Conservation (phyloP, 108 stramenopile genomes). For the Conticribra guillardii region DNA sequence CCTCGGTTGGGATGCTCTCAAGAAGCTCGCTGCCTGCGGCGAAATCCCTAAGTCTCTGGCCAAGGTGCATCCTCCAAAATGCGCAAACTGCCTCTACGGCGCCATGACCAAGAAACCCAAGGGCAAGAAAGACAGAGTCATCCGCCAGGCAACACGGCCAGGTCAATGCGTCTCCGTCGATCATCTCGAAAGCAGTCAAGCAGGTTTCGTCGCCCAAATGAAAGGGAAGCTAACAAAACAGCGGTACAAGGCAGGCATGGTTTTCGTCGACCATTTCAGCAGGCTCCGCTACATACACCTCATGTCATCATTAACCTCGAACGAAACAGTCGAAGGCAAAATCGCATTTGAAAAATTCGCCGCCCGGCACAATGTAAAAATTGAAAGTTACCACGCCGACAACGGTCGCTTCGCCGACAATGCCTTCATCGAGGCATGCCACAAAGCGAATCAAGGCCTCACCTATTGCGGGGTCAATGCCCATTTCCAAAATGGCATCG, state of each 20-base stretch:
- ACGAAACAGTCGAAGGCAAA: neutral
- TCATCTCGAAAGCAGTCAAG: constrained; percentile 25
- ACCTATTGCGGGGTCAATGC: constrained; percentile 31
- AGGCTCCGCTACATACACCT: constrained; percentile 13
- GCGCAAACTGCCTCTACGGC: constrained; percentile 28
- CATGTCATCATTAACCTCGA: neutral
- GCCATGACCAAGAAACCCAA: constrained; percentile 32
- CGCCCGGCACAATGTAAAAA: neutral
- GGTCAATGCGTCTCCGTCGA: constrained; percentile 40
- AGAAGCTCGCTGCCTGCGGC: no score
- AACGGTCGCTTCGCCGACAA: constrained; percentile 36
- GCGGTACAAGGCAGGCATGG: constrained; percentile 13
- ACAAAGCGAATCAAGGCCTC: constrained; percentile 7
- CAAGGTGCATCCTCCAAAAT: constrained; percentile 23
- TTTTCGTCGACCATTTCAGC: constrained; percentile 42
- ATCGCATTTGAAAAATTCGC: constrained; percentile 1
- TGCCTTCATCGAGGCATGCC: constrained; percentile 3
- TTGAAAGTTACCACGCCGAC: constrained; percentile 6
- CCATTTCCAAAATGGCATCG: constrained; percentile 42
- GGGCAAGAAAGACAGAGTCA: constrained; percentile 12
- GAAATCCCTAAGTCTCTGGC: constrained; percentile 16
- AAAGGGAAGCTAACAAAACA: constrained; percentile 24
- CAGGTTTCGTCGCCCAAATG: constrained; percentile 38
- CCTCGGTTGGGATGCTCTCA: no score
- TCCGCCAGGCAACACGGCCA: constrained; percentile 6